These are phyloP conservation scores for Talaromyces liani DNA, from an alignment of 495 filamentous ascomycete genomes.

Conservation along the genomic window DNA sequence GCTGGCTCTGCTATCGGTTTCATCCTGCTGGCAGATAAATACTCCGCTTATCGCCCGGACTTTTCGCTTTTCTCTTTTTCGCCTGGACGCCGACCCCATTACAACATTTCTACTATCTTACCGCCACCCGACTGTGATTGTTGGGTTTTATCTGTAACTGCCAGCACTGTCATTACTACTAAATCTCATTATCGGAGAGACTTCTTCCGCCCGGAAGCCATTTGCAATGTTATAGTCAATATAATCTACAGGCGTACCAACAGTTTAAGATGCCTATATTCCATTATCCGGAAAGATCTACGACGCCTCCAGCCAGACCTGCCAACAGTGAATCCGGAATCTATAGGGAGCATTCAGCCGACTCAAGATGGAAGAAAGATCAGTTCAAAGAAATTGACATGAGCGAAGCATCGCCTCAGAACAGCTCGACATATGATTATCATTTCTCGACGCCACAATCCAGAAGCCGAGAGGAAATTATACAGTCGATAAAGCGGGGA, in stretches of 20 bases:
- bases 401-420: conserved; percentile 5
- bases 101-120: background rate
- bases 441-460: conserved; percentile 18
- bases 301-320: background rate
- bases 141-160: background rate
- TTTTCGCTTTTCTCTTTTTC: background rate
- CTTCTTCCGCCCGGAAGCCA: background rate
- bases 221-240: background rate
- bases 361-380: conserved; percentile 4
- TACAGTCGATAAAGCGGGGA: conserved; percentile 74
- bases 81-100: background rate
- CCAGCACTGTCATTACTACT: background rate
- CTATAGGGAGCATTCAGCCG: background rate
- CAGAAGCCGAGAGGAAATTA: conserved; percentile 66
- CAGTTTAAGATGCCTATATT: conserved; percentile 51
- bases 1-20: background rate
- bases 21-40: background rate
- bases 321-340: background rate
- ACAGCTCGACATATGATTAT: conserved; percentile 5
- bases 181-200: background rate
- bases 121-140: background rate
- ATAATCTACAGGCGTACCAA: conserved; percentile 11
- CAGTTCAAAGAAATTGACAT: conserved; percentile 7
- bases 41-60: background rate
- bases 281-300: conserved; percentile 27